phyloP scores from a whole-genome alignment of 2,329 filamentous ascomycete species.

The Orbilia oligospora region DNA sequence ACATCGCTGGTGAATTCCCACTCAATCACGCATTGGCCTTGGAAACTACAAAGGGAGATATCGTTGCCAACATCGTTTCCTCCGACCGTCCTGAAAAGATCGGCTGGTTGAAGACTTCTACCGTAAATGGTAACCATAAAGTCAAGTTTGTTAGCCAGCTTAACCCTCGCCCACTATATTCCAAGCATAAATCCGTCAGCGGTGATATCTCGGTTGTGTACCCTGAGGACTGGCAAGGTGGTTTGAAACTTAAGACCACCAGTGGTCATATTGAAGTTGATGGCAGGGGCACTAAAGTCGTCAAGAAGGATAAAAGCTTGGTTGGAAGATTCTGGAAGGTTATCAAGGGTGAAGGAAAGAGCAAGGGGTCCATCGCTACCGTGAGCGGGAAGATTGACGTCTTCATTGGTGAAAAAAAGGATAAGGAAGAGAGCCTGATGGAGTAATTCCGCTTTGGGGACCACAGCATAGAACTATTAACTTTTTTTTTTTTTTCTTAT shows the following conservation, averaged over 20 bases:
- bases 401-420: constrained; percentile 49
- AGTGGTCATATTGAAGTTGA: constrained; percentile 47
- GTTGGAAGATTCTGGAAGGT: constrained; percentile 55
- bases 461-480: neutral
- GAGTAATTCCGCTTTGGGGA: neutral
- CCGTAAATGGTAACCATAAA: constrained; percentile 36
- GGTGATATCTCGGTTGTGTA: constrained; percentile 42
- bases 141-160: constrained; percentile 48
- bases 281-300: constrained; percentile 44
- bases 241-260: constrained; percentile 48
- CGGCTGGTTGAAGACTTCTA: constrained; percentile 36
- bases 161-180: constrained; percentile 47
- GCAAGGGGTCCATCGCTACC: constrained; percentile 34
- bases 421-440: neutral
- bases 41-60: constrained; percentile 45
- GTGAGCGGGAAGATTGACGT: constrained; percentile 54
- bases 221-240: constrained; percentile 56
- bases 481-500: neutral
- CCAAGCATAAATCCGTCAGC: constrained; percentile 44
- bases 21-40: constrained; percentile 44
- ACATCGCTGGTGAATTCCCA: constrained; percentile 51
- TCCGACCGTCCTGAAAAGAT: constrained; percentile 39
- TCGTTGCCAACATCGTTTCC: constrained; percentile 38
- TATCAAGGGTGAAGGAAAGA: constrained; percentile 51
- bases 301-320: constrained; percentile 38